Evolutionary conservation across 2,329 filamentous ascomycete species (phyloP).

Genomic region (Colletotrichum somersetense): DNA sequence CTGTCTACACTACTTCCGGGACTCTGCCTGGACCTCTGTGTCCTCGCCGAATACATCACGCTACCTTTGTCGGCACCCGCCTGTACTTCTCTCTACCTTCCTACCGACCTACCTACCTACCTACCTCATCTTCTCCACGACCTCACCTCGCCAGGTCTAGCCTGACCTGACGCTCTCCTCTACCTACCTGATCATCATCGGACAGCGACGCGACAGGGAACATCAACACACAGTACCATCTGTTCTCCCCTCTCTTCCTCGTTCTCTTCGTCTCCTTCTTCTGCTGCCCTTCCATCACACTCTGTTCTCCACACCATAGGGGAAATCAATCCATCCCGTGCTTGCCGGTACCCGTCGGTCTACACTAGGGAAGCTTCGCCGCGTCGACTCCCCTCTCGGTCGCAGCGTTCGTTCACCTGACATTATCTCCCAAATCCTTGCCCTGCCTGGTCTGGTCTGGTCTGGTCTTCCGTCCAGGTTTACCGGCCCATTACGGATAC

Average conservation of each 20-base stretch:
- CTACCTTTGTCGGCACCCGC: constrained; percentile 10
- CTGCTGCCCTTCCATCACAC: constrained; percentile 3
- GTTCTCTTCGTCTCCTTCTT: not conserved
- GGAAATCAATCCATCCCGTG: constrained; percentile 8
- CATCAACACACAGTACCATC: constrained; percentile 1
- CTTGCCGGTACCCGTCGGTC: not conserved
- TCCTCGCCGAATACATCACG: constrained; percentile 10
- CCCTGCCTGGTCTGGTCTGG: not conserved
- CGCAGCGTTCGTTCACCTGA: constrained; percentile 13
- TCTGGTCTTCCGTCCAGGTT: constrained; percentile 1
- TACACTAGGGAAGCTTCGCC: not conserved
- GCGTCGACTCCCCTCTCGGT: constrained; percentile 6
- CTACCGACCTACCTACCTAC: not conserved
- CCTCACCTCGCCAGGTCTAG: constrained; percentile 1
- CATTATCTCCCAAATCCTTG: constrained; percentile 6
- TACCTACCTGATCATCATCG: not conserved
- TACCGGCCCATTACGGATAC: no score
- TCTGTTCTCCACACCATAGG: constrained; percentile 2
- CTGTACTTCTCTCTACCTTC: constrained; percentile 6
- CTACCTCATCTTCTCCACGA: constrained; percentile 8
- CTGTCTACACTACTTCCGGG: constrained; percentile 10
- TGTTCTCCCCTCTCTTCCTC: not conserved
- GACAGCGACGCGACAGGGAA: not conserved
- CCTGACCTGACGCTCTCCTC: not conserved
- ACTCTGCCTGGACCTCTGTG: constrained; percentile 12